Percentiles rank a stretch among this genome's conserved stretches.
Conservation (phyloP, 192 early-diverging fungal genomes). For the Umbelopsis sp. region DNA sequence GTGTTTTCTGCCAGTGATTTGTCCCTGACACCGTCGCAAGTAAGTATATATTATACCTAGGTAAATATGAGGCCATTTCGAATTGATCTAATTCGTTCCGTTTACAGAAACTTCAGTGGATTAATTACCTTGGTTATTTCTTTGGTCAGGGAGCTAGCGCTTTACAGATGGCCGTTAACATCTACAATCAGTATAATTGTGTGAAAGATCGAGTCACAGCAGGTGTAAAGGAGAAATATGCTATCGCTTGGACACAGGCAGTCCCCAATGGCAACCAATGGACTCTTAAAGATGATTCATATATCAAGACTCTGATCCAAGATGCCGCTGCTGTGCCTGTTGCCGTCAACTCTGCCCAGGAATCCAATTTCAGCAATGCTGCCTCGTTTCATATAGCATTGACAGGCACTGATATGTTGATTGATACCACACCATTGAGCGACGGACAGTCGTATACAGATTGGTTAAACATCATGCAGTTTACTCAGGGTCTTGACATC, state of each 20-base stretch:
- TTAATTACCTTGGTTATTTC: conserved; percentile 21
- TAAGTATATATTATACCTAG: background rate
- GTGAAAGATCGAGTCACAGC: conserved; percentile 1
- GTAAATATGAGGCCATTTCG: background rate
- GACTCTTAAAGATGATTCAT: background rate
- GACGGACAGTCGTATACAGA: background rate
- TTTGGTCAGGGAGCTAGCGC: conserved; percentile 10
- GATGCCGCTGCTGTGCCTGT: conserved; percentile 3
- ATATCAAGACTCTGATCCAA: background rate
- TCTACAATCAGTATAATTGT: conserved; percentile 15
- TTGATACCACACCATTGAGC: conserved; percentile 20
- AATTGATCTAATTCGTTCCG: background rate
- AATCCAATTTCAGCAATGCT: background rate
- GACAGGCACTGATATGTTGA: background rate
- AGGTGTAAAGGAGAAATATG: conserved; percentile 5
- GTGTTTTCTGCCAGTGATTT: background rate
- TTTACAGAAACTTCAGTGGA: conserved; percentile 23
- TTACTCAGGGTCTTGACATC: background rate
- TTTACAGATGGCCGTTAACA: background rate
- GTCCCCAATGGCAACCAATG: background rate
- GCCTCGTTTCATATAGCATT: conserved; percentile 1
- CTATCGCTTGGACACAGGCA: conserved; percentile 24
- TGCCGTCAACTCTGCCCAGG: background rate
- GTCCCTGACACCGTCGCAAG: background rate
- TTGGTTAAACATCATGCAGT: conserved; percentile 21